Conservation (phyloP, 495 filamentous ascomycete genomes). For the Pyronema omphalodes region DNA sequence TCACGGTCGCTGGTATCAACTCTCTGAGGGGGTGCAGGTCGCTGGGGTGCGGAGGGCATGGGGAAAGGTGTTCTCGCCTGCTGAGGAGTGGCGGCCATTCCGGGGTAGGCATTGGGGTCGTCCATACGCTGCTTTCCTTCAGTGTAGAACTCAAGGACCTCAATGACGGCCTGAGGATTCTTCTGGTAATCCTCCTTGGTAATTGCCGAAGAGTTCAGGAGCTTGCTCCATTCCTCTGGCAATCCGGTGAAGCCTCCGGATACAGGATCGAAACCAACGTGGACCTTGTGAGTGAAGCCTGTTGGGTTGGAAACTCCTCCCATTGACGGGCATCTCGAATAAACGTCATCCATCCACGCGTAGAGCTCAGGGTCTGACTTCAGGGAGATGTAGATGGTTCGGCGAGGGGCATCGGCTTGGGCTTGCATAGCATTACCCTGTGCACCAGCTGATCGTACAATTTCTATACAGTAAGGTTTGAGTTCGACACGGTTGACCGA, state of each 20-base stretch:
- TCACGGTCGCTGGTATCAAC: conserved; percentile 35
- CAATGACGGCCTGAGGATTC: conserved; percentile 94
- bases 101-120: conserved; percentile 59
- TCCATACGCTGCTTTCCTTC: conserved; percentile 38
- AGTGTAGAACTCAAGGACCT: conserved; percentile 93
- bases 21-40: conserved; percentile 54
- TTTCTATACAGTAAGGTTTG: conserved; percentile 76
- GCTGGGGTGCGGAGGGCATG: conserved; percentile 32
- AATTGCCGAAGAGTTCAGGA: conserved; percentile 85
- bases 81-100: conserved; percentile 48
- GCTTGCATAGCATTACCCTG: conserved; percentile 26
- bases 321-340: conserved; percentile 89
- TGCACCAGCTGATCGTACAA: conserved; percentile 49
- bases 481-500: conserved; percentile 73
- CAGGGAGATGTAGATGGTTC: conserved; percentile 69
- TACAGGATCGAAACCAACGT: conserved; percentile 89
- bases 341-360: conserved; percentile 95
- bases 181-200: conserved; percentile 95
- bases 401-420: conserved; percentile 54
- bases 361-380: conserved; percentile 92
- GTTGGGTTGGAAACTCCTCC: conserved; percentile 95
- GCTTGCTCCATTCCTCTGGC: conserved; percentile 88
- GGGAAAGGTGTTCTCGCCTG: conserved; percentile 20
- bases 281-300: conserved; percentile 88
- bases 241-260: conserved; percentile 86